phyloP scores from a whole-genome alignment of 768 basidiomycete species.

The Tricholoma flavovirens region DNA sequence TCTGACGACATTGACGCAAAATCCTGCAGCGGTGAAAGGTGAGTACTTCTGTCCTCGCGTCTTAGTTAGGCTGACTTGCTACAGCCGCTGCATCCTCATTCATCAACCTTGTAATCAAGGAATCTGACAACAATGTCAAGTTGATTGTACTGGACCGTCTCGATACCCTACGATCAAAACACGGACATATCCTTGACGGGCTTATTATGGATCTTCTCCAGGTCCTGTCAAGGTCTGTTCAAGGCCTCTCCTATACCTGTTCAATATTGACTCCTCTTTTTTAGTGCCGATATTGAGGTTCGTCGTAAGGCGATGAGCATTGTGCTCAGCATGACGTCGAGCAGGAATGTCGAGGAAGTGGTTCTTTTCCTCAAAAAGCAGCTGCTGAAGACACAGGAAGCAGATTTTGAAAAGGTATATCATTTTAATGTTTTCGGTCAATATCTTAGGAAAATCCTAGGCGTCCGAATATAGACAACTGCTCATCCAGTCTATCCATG shows the following conservation, averaged over 20 bases:
- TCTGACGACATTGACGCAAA: conserved; percentile 89
- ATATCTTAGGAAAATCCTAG: conserved; percentile 31
- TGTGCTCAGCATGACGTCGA: conserved; percentile 88
- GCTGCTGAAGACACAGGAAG: conserved; percentile 86
- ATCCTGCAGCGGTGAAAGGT: conserved; percentile 96
- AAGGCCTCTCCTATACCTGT: no score
- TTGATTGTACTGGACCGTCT: conserved; percentile 93
- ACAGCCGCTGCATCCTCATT: conserved; percentile 85
- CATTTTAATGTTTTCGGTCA: not conserved
- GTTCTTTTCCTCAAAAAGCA: conserved; percentile 97
- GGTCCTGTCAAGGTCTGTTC: conserved; percentile 67
- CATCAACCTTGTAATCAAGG: conserved; percentile 86
- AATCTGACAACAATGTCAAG: conserved; percentile 99
- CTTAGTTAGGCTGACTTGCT: conserved; percentile 1
- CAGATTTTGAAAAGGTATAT: conserved; percentile 84
- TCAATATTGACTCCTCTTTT: not conserved
- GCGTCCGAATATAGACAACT: conserved; percentile 93
- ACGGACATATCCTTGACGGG: conserved; percentile 83
- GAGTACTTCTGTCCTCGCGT: conserved; percentile 3
- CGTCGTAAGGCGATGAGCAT: conserved; percentile 87
- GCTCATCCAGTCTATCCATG: conserved; percentile 94
- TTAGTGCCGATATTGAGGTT: conserved; percentile 92
- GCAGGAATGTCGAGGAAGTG: conserved; percentile 94
- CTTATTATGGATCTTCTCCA: conserved; percentile 96
- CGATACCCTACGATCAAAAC: conserved; percentile 73